Conservation (phyloP, 345 rosid genomes). For the Clarkia xantiana region DNA sequence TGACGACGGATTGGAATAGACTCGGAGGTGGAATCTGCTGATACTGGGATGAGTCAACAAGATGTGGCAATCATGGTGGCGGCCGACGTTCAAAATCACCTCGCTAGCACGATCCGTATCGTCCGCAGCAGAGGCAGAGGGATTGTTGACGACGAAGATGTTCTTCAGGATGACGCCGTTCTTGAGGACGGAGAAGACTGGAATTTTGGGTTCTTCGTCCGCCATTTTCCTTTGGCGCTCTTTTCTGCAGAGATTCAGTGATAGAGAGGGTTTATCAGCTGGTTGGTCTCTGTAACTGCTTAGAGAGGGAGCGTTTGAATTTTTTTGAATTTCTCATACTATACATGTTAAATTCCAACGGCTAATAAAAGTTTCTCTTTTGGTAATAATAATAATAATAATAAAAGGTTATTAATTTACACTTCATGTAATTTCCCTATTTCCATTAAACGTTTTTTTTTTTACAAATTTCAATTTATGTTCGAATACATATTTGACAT, state of each 20-base stretch:
- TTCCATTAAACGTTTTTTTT: conserved; percentile 15
- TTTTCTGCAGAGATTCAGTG: no score
- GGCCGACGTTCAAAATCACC: conserved; percentile 55
- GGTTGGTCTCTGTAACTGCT: no score
- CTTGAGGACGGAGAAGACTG: conserved; percentile 65
- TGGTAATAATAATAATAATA: no score
- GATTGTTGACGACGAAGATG: conserved; percentile 52
- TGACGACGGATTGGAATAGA: conserved; percentile 34
- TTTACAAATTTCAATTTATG: conserved; percentile 18
- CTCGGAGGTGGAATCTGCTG: conserved; percentile 81
- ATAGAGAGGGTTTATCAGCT: no score
- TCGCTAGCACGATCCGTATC: conserved; percentile 8
- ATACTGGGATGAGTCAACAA: conserved; percentile 75
- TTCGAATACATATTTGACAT: no score
- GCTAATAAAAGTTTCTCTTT: no score
- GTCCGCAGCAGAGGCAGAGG: conserved; percentile 12
- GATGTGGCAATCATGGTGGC: conserved; percentile 77
- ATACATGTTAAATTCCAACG: no score
- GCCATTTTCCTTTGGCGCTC: background rate
- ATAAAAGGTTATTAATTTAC: no score
- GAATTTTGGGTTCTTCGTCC: conserved; percentile 33
- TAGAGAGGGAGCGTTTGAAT: no score
- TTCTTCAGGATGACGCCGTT: conserved; percentile 75
- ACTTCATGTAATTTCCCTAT: no score
- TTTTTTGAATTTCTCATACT: no score